phyloP scores from a whole-genome alignment of 441 rosid species.

The Erodium trifolium region DNA sequence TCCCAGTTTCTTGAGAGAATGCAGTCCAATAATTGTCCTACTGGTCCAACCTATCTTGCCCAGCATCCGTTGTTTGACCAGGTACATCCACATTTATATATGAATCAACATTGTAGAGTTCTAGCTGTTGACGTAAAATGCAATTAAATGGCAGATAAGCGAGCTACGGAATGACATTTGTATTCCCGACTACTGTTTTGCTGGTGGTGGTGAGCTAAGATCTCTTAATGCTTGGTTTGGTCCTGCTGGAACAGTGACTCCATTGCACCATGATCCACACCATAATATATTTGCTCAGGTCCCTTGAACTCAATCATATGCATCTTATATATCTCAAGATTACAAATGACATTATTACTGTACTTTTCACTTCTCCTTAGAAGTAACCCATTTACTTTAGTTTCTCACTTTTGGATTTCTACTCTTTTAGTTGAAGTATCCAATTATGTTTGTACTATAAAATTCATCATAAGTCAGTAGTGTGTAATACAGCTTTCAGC shows the following conservation, averaged over 20 bases:
- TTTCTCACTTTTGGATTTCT: no score
- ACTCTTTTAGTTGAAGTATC: no score
- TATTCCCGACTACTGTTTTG: slow-evolving; percentile 82
- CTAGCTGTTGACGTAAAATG: slow-evolving; percentile 13
- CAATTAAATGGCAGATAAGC: slow-evolving; percentile 46
- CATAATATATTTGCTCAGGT: slow-evolving; percentile 3
- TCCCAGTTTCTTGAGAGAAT: slow-evolving; percentile 80
- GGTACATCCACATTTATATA: slow-evolving; percentile 29
- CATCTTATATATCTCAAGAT: no score
- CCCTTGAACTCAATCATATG: no score
- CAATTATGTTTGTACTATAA: no score
- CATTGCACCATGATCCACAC: no score
- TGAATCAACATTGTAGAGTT: background rate
- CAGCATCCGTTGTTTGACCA: slow-evolving; percentile 97
- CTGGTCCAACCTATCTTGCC: slow-evolving; percentile 72
- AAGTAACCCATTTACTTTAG: no score
- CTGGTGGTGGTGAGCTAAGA: slow-evolving; percentile 81
- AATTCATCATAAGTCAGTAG: no score
- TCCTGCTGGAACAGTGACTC: slow-evolving; percentile 48
- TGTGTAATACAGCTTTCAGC: no score
- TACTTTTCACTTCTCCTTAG: no score
- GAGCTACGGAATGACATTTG: slow-evolving; percentile 76
- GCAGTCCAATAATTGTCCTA: slow-evolving; percentile 34
- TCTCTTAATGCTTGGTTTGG: slow-evolving; percentile 96
- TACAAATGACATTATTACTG: no score